Percentiles rank a stretch among this genome's conserved stretches.
phyloP scores from a whole-genome alignment of 2,329 filamentous ascomycete species.

The Aspergillus neotritici region DNA sequence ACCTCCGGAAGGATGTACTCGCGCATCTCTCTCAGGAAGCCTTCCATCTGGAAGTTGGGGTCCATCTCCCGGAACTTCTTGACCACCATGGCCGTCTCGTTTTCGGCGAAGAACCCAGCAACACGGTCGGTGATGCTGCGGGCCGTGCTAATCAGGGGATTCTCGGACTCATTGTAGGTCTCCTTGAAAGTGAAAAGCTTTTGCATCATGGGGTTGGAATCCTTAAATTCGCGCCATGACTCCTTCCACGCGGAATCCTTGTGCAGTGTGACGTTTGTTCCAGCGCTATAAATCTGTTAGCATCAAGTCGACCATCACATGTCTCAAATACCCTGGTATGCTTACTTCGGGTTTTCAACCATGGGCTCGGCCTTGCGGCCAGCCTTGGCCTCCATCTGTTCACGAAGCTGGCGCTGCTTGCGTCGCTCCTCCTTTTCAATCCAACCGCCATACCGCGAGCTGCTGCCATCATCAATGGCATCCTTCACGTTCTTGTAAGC shows the following conservation, averaged over 20 bases:
- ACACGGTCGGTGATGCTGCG: slow-evolving; percentile 90
- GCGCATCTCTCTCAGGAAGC: slow-evolving; percentile 89
- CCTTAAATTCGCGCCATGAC: slow-evolving; percentile 93
- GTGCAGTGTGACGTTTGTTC: slow-evolving; percentile 89
- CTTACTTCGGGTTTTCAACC: slow-evolving; percentile 84
- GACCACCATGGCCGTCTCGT: slow-evolving; percentile 95
- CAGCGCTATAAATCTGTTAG: slow-evolving; percentile 59
- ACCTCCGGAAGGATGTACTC: slow-evolving; percentile 98
- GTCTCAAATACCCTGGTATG: too few species aligned
- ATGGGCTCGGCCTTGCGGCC: slow-evolving; percentile 54
- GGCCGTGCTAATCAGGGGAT: slow-evolving; percentile 86
- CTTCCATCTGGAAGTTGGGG: slow-evolving; percentile 87
- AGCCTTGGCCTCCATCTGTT: slow-evolving; percentile 55
- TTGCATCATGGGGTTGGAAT: slow-evolving; percentile 82
- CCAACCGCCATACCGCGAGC: slow-evolving; percentile 93
- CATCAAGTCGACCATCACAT: slow-evolving; percentile 15
- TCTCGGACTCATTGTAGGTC: slow-evolving; percentile 93
- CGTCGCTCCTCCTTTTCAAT: slow-evolving; percentile 90
- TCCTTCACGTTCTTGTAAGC: slow-evolving; percentile 92
- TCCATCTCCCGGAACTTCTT: slow-evolving; percentile 98
- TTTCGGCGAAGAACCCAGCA: slow-evolving; percentile 95
- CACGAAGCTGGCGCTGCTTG: slow-evolving; percentile 67
- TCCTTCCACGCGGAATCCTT: slow-evolving; percentile 98
- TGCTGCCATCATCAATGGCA: slow-evolving; percentile 94
- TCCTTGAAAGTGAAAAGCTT: slow-evolving; percentile 79